These are phyloP conservation scores for Diaporthe sp. DNA, from an alignment of 2,329 filamentous ascomycete species.

Conservation along the genomic window DNA sequence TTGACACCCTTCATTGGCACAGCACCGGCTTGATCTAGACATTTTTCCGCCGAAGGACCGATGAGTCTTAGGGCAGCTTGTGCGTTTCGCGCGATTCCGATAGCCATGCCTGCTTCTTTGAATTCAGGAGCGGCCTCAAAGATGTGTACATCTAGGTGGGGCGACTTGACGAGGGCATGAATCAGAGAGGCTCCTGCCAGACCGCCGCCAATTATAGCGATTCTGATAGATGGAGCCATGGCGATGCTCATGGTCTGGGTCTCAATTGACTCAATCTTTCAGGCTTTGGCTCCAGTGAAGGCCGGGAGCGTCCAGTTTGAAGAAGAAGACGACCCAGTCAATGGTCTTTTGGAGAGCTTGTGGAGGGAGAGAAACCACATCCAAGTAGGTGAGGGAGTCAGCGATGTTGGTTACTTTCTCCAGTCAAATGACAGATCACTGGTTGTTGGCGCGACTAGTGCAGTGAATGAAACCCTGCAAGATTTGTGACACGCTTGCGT, in stretches of 20 bases:
- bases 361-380: background rate
- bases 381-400: background rate
- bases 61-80: constrained; percentile 16
- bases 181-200: constrained; percentile 40
- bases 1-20: background rate
- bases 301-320: background rate
- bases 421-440: background rate
- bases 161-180: background rate
- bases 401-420: background rate
- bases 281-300: background rate
- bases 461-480: background rate
- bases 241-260: background rate
- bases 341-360: background rate
- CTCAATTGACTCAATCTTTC: too few species aligned
- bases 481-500: background rate
- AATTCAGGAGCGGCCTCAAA: constrained; percentile 12
- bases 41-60: constrained; percentile 27
- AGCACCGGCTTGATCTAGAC: constrained; percentile 33
- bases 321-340: background rate
- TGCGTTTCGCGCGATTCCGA: constrained; percentile 15
- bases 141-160: constrained; percentile 24
- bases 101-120: constrained; percentile 15
- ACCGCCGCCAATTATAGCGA: constrained; percentile 41
- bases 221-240: constrained; percentile 39
- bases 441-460: background rate